Evolutionary conservation across 2,329 filamentous ascomycete genomes (phyloP).

Genomic region (Zasmidium angulare): DNA sequence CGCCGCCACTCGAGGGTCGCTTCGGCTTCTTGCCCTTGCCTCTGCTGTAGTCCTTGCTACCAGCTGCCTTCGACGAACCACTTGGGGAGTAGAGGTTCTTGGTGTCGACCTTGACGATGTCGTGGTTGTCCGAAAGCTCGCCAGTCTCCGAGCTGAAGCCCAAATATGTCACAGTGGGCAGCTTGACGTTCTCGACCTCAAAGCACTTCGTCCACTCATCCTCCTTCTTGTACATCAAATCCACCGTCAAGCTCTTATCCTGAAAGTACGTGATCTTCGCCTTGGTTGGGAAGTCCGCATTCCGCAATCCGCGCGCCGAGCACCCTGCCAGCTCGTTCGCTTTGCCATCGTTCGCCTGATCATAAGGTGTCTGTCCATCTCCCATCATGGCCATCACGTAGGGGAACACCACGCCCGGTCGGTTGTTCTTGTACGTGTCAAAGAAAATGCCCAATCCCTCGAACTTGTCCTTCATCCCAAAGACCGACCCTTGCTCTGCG

Average conservation of each 20-base stretch:
- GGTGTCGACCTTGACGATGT: slow-evolving; percentile 83
- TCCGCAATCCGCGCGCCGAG: slow-evolving; percentile 87
- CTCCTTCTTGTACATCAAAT: slow-evolving; percentile 91
- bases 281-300: slow-evolving; percentile 75
- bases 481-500: slow-evolving; percentile 75
- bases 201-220: slow-evolving; percentile 90
- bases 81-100: slow-evolving; percentile 81
- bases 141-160: slow-evolving; percentile 83
- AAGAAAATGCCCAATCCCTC: slow-evolving; percentile 94
- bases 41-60: slow-evolving; percentile 44
- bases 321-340: slow-evolving; percentile 89
- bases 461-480: slow-evolving; percentile 83
- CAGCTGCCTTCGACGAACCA: slow-evolving; percentile 30
- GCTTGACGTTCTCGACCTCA: slow-evolving; percentile 64
- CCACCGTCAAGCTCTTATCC: slow-evolving; percentile 85
- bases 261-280: slow-evolving; percentile 92
- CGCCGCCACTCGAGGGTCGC: slow-evolving; percentile 41
- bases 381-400: slow-evolving; percentile 99
- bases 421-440: slow-evolving; percentile 99
- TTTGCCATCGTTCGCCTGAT: slow-evolving; percentile 94
- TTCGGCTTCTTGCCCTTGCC: slow-evolving; percentile 53
- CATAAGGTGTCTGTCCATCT: slow-evolving; percentile 84
- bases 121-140: slow-evolving; percentile 95
- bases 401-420: slow-evolving; percentile 90
- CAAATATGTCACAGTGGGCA: slow-evolving; percentile 70